phyloP scores from a whole-genome alignment of 2,329 filamentous ascomycete species.

The Stylonectria norvegica region DNA sequence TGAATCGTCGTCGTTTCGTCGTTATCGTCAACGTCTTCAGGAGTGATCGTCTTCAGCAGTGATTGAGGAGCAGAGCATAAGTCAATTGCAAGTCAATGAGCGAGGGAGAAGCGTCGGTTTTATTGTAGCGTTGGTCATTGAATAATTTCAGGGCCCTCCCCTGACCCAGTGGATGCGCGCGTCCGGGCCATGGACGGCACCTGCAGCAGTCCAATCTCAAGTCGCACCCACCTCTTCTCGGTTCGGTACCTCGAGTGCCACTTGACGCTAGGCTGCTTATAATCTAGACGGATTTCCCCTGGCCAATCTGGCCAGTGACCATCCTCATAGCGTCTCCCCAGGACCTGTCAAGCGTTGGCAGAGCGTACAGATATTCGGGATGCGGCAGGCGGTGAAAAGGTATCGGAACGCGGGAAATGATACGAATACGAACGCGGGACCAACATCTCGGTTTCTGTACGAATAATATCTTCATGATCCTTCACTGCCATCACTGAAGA shows the following conservation, averaged over 20 bases:
- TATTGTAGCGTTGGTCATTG: constrained; percentile 22
- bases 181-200: constrained; percentile 16
- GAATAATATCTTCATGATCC: no score
- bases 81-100: constrained; percentile 14
- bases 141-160: constrained; percentile 31
- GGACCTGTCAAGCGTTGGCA: background rate
- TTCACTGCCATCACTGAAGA: no score
- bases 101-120: constrained; percentile 20
- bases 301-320: no score
- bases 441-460: background rate
- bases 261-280: constrained; percentile 18
- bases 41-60: constrained; percentile 7
- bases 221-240: no score
- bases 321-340: background rate
- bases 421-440: constrained; percentile 35
- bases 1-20: no score
- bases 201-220: constrained; percentile 27
- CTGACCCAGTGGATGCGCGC: no score
- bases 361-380: constrained; percentile 5
- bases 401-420: constrained; percentile 12
- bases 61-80: constrained; percentile 6
- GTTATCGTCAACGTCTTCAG: no score
- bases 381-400: constrained; percentile 7
- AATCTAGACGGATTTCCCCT: no score
- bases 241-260: constrained; percentile 9